Conservation (phyloP, 441 rosid genomes). For the Syzygium malaccense region DNA sequence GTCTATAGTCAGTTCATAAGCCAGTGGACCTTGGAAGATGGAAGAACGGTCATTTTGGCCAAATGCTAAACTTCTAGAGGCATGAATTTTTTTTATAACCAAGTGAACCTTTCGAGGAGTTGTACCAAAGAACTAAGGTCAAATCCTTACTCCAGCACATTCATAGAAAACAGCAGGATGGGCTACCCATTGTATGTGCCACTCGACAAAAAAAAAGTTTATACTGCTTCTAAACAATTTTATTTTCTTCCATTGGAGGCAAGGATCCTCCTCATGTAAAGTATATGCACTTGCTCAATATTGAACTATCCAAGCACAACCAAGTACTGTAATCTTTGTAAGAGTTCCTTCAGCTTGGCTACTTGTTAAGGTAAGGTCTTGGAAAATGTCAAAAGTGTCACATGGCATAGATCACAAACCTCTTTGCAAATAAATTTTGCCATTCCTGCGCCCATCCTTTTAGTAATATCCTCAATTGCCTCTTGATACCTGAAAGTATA, state of each 20-base stretch:
- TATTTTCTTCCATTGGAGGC: not conserved
- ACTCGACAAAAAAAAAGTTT: not conserved
- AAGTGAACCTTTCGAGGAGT: not conserved
- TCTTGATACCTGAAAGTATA: constrained; percentile 1
- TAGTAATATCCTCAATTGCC: constrained; percentile 4
- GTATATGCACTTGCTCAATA: not conserved
- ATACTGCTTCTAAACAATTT: not conserved
- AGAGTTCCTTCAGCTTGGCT: not conserved
- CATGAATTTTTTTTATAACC: not conserved
- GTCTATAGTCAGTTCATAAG: not conserved
- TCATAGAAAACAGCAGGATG: not conserved
- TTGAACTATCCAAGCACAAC: not conserved
- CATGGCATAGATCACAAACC: not conserved
- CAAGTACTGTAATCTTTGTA: not conserved
- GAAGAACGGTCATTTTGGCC: not conserved
- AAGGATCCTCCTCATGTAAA: not conserved
- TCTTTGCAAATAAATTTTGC: constrained; percentile 8
- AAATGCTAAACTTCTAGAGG: not conserved
- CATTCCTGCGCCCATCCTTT: constrained; percentile 9
- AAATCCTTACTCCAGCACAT: not conserved
- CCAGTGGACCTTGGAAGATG: not conserved
- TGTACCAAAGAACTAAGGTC: not conserved
- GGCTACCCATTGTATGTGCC: not conserved
- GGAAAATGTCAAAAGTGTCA: not conserved
- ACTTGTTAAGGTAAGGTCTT: not conserved